Evolutionary conservation across 1,284 basidiomycete genomes (phyloP).

Genomic region (Pseudozyma tsukubaensis): DNA sequence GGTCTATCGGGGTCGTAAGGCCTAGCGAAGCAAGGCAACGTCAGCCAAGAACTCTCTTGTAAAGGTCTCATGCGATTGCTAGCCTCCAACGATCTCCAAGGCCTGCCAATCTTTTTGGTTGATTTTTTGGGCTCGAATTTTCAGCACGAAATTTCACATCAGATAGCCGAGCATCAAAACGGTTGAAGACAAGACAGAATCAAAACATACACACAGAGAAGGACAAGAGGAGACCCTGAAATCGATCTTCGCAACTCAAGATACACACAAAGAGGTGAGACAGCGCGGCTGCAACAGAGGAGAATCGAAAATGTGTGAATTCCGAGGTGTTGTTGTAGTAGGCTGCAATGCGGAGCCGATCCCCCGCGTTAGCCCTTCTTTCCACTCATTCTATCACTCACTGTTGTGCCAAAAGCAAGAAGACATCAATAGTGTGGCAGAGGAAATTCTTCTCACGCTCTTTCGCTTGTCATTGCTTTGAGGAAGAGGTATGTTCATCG

Average conservation of each 20-base stretch:
- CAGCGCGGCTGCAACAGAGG: not conserved
- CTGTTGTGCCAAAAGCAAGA: no score
- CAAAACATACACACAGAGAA: not conserved
- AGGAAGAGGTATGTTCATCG: no score
- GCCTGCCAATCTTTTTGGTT: no score
- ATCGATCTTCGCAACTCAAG: conserved; percentile 4
- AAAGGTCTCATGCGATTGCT: no score
- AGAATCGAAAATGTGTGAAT: not conserved
- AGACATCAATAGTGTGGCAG: no score
- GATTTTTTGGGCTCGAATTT: not conserved
- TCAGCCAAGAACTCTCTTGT: conserved; percentile 17
- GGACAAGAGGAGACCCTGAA: conserved; percentile 1
- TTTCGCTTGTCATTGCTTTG: no score
- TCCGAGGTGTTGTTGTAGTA: not conserved
- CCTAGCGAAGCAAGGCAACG: conserved; percentile 5
- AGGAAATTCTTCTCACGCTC: no score
- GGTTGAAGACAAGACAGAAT: not conserved
- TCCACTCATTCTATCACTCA: not conserved
- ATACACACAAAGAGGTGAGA: not conserved
- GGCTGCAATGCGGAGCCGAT: conserved; percentile 1
- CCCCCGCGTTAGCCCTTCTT: conserved; percentile 1
- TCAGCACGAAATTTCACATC: not conserved
- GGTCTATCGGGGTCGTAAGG: no score
- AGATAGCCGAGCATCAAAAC: not conserved
- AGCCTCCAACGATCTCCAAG: no score